Percentiles rank a stretch among this genome's conserved stretches.
phyloP scores from a whole-genome alignment of 83 land plant genomes.

The Picea abies region DNA sequence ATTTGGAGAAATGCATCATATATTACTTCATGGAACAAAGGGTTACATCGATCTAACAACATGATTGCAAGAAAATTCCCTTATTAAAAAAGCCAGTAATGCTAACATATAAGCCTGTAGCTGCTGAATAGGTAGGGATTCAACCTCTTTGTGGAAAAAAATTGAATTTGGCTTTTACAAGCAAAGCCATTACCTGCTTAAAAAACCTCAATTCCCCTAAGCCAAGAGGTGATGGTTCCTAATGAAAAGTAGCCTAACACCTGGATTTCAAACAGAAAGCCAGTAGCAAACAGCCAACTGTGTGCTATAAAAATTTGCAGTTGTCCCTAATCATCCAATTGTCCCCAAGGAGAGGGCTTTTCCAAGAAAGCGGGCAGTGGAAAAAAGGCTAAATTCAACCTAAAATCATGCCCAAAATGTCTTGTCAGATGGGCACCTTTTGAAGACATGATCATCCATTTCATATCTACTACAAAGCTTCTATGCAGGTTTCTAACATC shows the following conservation, averaged over 20 bases:
- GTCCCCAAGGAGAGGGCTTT: background rate
- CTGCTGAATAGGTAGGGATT: background rate
- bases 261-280: background rate
- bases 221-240: background rate
- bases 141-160: background rate
- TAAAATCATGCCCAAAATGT: background rate
- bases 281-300: background rate
- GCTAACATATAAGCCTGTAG: background rate
- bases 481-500: background rate
- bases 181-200: background rate
- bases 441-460: background rate
- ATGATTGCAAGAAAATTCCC: background rate
- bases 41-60: background rate
- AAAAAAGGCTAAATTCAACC: background rate
- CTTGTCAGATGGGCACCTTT: background rate
- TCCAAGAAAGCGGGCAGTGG: background rate
- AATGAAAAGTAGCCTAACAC: background rate
- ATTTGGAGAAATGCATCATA: background rate
- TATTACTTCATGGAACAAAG: slow-evolving; percentile 2
- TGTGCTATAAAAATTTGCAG: background rate
- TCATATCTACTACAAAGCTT: background rate
- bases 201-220: background rate
- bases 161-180: background rate
- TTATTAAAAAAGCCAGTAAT: background rate
- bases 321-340: background rate